A percentile compares a stretch with the other conserved stretches of the same genome.
Conservation (phyloP, 2,329 filamentous ascomycete species). For the Penicillium freii region DNA sequence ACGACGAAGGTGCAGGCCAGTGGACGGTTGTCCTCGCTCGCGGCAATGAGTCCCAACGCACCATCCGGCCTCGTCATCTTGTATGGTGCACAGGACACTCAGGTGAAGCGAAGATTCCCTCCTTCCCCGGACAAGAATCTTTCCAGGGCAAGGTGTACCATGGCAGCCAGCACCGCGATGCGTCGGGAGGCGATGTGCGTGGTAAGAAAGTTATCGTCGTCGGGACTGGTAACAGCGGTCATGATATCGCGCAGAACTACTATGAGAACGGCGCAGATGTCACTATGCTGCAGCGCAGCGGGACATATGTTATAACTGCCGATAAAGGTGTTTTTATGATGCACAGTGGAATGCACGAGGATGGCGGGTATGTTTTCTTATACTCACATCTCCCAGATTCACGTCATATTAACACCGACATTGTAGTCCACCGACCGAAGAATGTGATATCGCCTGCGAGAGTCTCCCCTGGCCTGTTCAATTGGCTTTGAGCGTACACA, state of each 20-base stretch:
- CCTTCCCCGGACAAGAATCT: constrained; percentile 39
- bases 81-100: constrained; percentile 50
- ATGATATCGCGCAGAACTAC: constrained; percentile 54
- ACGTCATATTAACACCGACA: background rate
- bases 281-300: constrained; percentile 54
- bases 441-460: constrained; percentile 51
- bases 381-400: no score
- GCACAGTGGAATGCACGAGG: constrained; percentile 48
- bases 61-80: constrained; percentile 45
- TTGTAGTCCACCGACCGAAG: constrained; percentile 47
- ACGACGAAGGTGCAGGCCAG: constrained; percentile 36
- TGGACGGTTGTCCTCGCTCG: constrained; percentile 41
- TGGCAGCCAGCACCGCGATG: constrained; percentile 45
- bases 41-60: constrained; percentile 28
- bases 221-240: constrained; percentile 51
- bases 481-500: constrained; percentile 45
- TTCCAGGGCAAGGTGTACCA: constrained; percentile 50
- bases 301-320: constrained; percentile 51
- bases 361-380: constrained; percentile 33
- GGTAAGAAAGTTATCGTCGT: constrained; percentile 51
- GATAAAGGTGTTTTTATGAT: constrained; percentile 47
- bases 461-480: constrained; percentile 49
- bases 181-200: constrained; percentile 34
- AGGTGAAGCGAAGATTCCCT: constrained; percentile 43
- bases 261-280: constrained; percentile 51